phyloP scores from a whole-genome alignment of 768 basidiomycete genomes.

The Austroboletus eburneus region DNA sequence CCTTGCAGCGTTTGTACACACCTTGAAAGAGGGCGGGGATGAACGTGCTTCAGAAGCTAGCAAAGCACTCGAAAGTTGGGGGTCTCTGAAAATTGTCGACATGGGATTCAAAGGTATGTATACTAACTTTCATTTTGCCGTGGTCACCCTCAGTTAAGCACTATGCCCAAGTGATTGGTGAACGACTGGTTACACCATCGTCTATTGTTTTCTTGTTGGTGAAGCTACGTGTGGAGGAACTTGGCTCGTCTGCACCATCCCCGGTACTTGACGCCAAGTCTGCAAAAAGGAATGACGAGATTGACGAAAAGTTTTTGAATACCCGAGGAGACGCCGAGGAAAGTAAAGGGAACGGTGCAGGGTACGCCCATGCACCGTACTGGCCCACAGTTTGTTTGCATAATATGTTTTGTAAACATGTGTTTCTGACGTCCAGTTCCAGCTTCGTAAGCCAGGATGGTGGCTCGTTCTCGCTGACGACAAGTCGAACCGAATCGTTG shows the following conservation, averaged over 20 bases:
- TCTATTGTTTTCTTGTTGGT: slow-evolving; percentile 84
- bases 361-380: slow-evolving; percentile 83
- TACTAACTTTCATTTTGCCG: background rate
- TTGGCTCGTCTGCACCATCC: slow-evolving; percentile 32
- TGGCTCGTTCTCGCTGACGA: slow-evolving; percentile 89
- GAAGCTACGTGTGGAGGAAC: slow-evolving; percentile 72
- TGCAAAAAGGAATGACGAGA: slow-evolving; percentile 48
- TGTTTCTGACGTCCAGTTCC: background rate
- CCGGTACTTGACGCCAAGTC: slow-evolving; percentile 41
- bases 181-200: slow-evolving; percentile 81
- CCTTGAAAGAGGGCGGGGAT: slow-evolving; percentile 17
- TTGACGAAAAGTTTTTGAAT: slow-evolving; percentile 67
- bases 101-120: slow-evolving; percentile 78
- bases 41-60: slow-evolving; percentile 27
- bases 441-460: slow-evolving; percentile 90
- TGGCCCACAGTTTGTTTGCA: slow-evolving; percentile 75
- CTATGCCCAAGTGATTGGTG: slow-evolving; percentile 70
- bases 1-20: slow-evolving; percentile 13
- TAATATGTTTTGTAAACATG: background rate
- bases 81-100: slow-evolving; percentile 72
- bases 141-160: background rate
- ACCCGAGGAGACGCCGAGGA: slow-evolving; percentile 63
- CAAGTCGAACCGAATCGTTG: slow-evolving; percentile 78
- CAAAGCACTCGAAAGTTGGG: slow-evolving; percentile 68
- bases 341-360: slow-evolving; percentile 41